phyloP scores from a whole-genome alignment of 257 asterid genomes.

The Petunia secreta region DNA sequence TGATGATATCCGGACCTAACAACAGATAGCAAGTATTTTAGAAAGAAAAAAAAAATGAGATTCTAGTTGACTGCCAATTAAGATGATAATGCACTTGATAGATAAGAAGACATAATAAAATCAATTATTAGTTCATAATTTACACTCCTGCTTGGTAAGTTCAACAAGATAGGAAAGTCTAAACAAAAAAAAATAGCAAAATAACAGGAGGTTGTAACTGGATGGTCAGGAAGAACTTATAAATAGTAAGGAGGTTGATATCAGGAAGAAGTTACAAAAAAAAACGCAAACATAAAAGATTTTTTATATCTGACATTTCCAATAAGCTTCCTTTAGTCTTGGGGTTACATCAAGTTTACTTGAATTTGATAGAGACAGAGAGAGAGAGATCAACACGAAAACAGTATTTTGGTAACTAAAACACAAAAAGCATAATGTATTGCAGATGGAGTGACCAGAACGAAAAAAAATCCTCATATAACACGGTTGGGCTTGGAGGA shows the following conservation, averaged over 20 bases:
- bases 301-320: not conserved
- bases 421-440: not conserved
- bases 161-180: not conserved
- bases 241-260: not conserved
- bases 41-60: constrained; percentile 22
- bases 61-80: constrained; percentile 14
- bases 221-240: not conserved
- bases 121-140: not conserved
- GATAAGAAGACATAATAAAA: not conserved
- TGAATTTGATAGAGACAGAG: not conserved
- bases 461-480: not conserved
- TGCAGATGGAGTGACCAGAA: not conserved
- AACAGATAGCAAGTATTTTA: constrained; percentile 28
- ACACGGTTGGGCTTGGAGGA: not conserved
- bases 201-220: not conserved
- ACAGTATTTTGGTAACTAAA: not conserved
- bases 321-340: not conserved
- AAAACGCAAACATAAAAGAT: not conserved
- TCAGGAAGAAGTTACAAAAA: not conserved
- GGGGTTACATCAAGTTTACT: not conserved
- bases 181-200: not conserved
- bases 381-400: not conserved
- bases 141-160: not conserved
- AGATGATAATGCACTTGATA: not conserved
- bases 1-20: constrained; percentile 81